Base-by-base conservation (phyloP, 495 filamentous ascomycete species). In the Aspergillus mulundensis region DNA sequence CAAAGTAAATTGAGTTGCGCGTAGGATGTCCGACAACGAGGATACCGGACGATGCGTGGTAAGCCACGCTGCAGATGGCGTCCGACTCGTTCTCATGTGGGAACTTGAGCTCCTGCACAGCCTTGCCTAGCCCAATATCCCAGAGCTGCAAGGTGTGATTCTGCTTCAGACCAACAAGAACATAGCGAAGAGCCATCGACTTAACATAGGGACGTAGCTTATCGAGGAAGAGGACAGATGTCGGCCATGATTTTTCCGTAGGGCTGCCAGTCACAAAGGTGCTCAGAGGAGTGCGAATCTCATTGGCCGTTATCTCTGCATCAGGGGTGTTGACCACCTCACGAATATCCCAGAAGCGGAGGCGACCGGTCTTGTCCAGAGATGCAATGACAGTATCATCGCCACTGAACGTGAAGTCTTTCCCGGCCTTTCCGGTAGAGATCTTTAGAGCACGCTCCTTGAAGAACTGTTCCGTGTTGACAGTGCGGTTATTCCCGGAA, bases 61-160 rank as follows among this genome's bases (percentile, higher is more conserved):
- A 99, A 58, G 89, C 84, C 61, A 99, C 86, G 63, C 92, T 97
- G 75, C 95, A 97, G 54, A 96, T 90, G 18, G 91, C 90, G 74
- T 99, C 95, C 11, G 90, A 92, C 71, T 99, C 95, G 61, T 93
- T 95, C 73, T 88, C 87, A 66, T 99, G 95, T 6, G 95, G 95
- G 56, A 99, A 86, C 70, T 93, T 91, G 63, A 97, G 82, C 75
- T 99, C 95, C 70, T 97, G 91, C 46, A 99, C 94, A 25, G 92
- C 87, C 75, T 95, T 96, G 53, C 85, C 85, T 5, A 99, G 84
- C 53, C 88, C 89, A 70, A 99, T 88, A 81, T 99, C 95, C 95
- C 95, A 99, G 54, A 99, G 81, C 76, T 99, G 95, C 57, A 99
- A 85, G 46, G 91, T 94, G 74, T 99, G 95, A 70, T 99, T 99